These are phyloP conservation scores for Eimeria nieschulzi DNA, from an alignment of 169 alveolate genomes.

Conservation along the genomic window DNA sequence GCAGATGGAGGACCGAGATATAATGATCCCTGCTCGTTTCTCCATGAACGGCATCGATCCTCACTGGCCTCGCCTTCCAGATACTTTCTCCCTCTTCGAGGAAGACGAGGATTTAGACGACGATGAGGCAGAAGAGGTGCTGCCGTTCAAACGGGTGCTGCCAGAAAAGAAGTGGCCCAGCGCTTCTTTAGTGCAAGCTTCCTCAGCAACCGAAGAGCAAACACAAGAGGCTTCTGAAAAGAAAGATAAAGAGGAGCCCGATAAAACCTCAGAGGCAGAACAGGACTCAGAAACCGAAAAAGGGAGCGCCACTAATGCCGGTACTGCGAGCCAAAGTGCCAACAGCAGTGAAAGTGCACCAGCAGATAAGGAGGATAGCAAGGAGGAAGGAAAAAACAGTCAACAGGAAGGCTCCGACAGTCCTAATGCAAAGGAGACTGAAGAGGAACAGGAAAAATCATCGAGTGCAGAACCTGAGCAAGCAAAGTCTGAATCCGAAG, in stretches of 20 bases:
- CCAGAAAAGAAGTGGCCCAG: background rate
- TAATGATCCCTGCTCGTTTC: background rate
- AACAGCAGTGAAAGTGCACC: no score
- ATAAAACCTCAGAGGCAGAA: background rate
- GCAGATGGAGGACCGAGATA: background rate
- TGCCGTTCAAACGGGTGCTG: background rate
- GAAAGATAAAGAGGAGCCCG: background rate
- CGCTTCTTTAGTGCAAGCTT: slow-evolving; percentile 37
- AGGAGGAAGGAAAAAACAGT: slow-evolving; percentile 8
- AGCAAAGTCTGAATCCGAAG: background rate
- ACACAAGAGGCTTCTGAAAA: background rate
- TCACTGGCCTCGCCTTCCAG: slow-evolving; percentile 19
- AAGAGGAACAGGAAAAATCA: background rate
- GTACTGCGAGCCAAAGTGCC: no score
- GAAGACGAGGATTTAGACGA: background rate
- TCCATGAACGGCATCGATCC: background rate
- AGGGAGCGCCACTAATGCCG: background rate
- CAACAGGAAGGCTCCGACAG: background rate
- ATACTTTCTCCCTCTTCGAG: background rate
- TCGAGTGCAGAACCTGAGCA: background rate
- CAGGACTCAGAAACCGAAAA: background rate
- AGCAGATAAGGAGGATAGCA: background rate
- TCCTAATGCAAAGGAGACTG: background rate
- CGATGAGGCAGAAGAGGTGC: background rate
- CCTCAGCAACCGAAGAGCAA: background rate